Base-by-base conservation (phyloP, 768 basidiomycete genomes). In the Scleroderma citrinum region DNA sequence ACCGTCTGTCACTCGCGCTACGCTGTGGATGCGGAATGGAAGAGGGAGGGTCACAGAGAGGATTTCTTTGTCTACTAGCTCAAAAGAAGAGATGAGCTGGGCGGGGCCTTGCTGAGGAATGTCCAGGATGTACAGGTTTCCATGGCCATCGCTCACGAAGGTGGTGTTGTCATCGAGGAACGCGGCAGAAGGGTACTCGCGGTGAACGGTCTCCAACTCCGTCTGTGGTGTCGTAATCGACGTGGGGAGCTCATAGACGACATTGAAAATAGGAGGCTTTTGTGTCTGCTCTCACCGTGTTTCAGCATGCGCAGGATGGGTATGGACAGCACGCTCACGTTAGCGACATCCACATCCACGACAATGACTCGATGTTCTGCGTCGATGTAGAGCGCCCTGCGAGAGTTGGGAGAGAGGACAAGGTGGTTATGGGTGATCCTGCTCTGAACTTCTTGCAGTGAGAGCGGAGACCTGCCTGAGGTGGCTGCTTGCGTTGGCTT, bases 371-470 rank as follows among this genome's bases (percentile, higher is more conserved):
- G 76, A 47, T 77, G 75, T 3, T 78, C 71, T 30, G 75, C 70
- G 57, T 92, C 90, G 21, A 92, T 67, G 57, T 91, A 93, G 23
- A 82, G 67, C 3, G 80, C 80, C 20, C 71, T 70, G 19, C 71
- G 66, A 11, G 71, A 69, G 31, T 73, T 62, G 14, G 62, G 60
- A 17, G 77, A 76, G 3, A 80, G 66, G 12, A 75, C 67, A 13
- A 93, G 75, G 60, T 93, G 91, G 56, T 93, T 92, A 64, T 92
- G 87, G 14, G 83, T 77, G 51, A 93, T 87, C 43, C 91, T 75
- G 59, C 85, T 87, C 62, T 87, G 84, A 48, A 92, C 84, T 57
- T 92, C 91, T 50, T 87, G 77, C 57, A 91, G 87, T 2, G 83
- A 81, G 19, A 92, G 71, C 7, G 81, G 80, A 0, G 76, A 69